phyloP scores from a whole-genome alignment of 495 filamentous ascomycete species.

The Paragyromitra xinjiangensis region DNA sequence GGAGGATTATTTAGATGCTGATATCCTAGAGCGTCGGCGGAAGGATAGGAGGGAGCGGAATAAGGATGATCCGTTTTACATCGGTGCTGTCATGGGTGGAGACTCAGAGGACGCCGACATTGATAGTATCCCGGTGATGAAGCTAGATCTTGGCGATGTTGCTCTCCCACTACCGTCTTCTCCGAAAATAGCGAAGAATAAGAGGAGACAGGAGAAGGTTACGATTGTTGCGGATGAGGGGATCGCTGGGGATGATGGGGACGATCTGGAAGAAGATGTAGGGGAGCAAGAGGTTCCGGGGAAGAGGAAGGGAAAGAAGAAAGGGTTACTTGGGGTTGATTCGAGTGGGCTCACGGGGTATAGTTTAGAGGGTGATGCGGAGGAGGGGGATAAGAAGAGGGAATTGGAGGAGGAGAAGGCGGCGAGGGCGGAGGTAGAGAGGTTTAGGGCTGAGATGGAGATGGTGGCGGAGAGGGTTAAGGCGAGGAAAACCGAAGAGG shows the following conservation, averaged over 20 bases:
- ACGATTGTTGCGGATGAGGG: slow-evolving; percentile 46
- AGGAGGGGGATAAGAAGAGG: slow-evolving; percentile 61
- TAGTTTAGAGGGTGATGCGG: slow-evolving; percentile 66
- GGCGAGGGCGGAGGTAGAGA: slow-evolving; percentile 86
- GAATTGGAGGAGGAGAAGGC: slow-evolving; percentile 77
- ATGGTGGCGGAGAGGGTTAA: slow-evolving; percentile 82
- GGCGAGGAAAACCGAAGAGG: slow-evolving; percentile 65
- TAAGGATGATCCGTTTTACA: slow-evolving; percentile 95
- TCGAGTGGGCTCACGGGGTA: slow-evolving; percentile 77
- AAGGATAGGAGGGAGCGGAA: slow-evolving; percentile 78
- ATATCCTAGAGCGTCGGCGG: slow-evolving; percentile 70
- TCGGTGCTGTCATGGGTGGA: slow-evolving; percentile 67
- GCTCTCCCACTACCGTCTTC: slow-evolving; percentile 35
- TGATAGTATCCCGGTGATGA: slow-evolving; percentile 93
- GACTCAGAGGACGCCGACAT: slow-evolving; percentile 79
- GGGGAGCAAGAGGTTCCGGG: slow-evolving; percentile 36
- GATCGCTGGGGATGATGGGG: slow-evolving; percentile 52
- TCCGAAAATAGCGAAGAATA: slow-evolving; percentile 33
- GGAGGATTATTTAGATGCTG: slow-evolving; percentile 69
- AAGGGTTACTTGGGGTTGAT: slow-evolving; percentile 78
- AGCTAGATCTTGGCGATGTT: slow-evolving; percentile 74
- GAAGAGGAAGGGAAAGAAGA: slow-evolving; percentile 58
- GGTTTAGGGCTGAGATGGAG: slow-evolving; percentile 88
- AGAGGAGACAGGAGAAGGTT: slow-evolving; percentile 32
- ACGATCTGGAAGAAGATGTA: slow-evolving; percentile 38